Evolutionary conservation across 257 asterid genomes (phyloP), one percentile per base, ranked within the genome.

Genomic region (Parsonsia alboflavescens): DNA sequence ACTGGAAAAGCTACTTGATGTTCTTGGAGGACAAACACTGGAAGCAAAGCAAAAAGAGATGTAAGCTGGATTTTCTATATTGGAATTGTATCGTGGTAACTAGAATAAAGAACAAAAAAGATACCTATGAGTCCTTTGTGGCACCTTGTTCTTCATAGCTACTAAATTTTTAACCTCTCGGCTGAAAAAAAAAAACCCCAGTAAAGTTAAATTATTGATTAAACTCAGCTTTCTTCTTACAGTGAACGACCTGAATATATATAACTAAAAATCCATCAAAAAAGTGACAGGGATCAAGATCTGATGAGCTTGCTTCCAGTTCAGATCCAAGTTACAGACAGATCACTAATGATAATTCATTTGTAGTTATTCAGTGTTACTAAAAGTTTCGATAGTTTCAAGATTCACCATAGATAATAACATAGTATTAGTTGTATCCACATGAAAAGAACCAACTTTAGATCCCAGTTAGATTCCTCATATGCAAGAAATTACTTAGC

Each of bases 81-180:
- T 7, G 59, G 22, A 45, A 4, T 24, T 22, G 59, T 7, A 8
- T 19, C 17, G 28, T 26, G 44, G 16, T 22, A 50, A 28, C 0
- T 11, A 1, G 52, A n/a, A 21, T n/a, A 33, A 19, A 65, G 36
- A 57, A 54, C 22, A 57, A 48, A 44, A 33, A 17, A 33, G 54
- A 63, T 87, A 91, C 97, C 90, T 85, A 17, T 22, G 59, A 70
- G 49, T 84, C 79, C 80, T 86, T 54, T 84, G 92, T 68, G 86
- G 83, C 70, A 77, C 78, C 77, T 83, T 91, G 67, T 67, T 88
- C 85, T 82, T 91, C 87, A 86, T 81, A 19, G 92, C 90, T 1
- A 92, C 96, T 74, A 85, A 39, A 77, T 91, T 93, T 82, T 88
- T 89, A 0, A 88, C 85, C 86, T 93, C 98, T 22, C 82, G 91